phyloP scores from a whole-genome alignment of 768 basidiomycete species.

The Hygrophorus russula region DNA sequence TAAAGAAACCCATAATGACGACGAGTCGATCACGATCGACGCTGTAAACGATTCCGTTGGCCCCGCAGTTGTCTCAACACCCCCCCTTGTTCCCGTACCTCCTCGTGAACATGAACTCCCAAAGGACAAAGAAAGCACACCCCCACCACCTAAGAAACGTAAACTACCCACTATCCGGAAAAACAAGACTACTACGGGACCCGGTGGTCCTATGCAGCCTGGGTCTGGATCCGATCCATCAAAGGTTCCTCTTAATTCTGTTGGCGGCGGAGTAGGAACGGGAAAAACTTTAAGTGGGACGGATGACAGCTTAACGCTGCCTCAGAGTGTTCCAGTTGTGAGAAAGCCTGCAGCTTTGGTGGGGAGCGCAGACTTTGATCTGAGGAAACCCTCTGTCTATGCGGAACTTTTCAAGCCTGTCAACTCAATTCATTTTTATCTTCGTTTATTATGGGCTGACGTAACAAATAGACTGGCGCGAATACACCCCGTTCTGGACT shows the following conservation, averaged over 20 bases:
- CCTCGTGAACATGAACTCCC: no score
- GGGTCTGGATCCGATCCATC: conserved; percentile 14
- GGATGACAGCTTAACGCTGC: conserved; percentile 16
- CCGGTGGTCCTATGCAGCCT: conserved; percentile 12
- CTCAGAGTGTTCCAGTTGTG: conserved; percentile 12
- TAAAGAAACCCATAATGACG: conserved; percentile 15
- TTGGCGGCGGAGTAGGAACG: no score
- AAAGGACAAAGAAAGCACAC: conserved; percentile 18
- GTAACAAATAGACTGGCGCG: conserved; percentile 25
- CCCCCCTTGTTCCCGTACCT: conserved; percentile 13
- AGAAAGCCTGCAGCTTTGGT: conserved; percentile 27
- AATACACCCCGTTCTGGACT: conserved; percentile 32
- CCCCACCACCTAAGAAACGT: conserved; percentile 41
- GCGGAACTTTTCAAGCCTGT: conserved; percentile 52
- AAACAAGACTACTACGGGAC: conserved; percentile 27
- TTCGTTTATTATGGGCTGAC: no score
- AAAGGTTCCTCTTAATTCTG: conserved; percentile 3
- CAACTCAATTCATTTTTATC: conserved; percentile 9
- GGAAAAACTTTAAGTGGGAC: conserved; percentile 4
- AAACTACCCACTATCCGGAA: conserved; percentile 65
- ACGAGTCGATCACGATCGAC: conserved; percentile 24
- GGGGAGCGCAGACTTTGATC: conserved; percentile 47
- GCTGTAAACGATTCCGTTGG: conserved; percentile 13
- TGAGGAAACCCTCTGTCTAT: conserved; percentile 54
- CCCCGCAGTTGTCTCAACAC: conserved; percentile 11